Base-by-base conservation (phyloP, 1,284 basidiomycete species). In the Rhizoctonia solani region DNA sequence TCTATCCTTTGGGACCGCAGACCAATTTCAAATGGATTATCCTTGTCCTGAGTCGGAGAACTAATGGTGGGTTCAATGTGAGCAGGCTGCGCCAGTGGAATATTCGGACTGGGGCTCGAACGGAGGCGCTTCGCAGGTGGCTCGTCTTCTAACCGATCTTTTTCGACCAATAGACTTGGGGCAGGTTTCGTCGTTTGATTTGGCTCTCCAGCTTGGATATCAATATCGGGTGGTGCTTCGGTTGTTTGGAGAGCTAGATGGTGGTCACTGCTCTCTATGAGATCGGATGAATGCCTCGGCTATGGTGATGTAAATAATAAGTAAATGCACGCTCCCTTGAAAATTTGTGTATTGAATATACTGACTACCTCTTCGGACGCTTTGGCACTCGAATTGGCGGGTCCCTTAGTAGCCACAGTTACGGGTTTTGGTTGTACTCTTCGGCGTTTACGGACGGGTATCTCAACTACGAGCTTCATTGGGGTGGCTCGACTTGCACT, bases 401-500 rank as follows among this genome's bases (percentile, higher is more conserved):
- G 41, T 5, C n/a, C 46, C n/a, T 21, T 49, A 49, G 46, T 21
- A 21, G 46, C 46, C 23, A 44, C 19, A 21, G 41, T 5, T 4
- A 8, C 56, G 3, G 30, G 29, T 25, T 63, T 37, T n/a, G 23
- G 39, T 30, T 50, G n/a, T 5, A 49, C 25, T 44, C 55, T 9
- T 61, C 58, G 30, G 30, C 58, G 58, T 49, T 50, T 61, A 39
- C 58, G 58, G 4, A 46, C 34, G 4, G 58, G 58, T 14, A 61
- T 27, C 46, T 61, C 58, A 14, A 61, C 58, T 34, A 61, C 58
- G 9, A 61, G 27, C 42, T 50, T 61, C 9, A 46, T 50, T 16
- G 58, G 42, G 16, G 58, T 61, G 9, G 58, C 29, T n/a, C 30
- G 27, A 11, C 30, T 50, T 29, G 58, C 32, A 23, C 46, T 41